A percentile compares a stretch with the other conserved stretches of the same genome.
Conservation (phyloP, 164 flowering plant species). For the Brasenia schreberi region DNA sequence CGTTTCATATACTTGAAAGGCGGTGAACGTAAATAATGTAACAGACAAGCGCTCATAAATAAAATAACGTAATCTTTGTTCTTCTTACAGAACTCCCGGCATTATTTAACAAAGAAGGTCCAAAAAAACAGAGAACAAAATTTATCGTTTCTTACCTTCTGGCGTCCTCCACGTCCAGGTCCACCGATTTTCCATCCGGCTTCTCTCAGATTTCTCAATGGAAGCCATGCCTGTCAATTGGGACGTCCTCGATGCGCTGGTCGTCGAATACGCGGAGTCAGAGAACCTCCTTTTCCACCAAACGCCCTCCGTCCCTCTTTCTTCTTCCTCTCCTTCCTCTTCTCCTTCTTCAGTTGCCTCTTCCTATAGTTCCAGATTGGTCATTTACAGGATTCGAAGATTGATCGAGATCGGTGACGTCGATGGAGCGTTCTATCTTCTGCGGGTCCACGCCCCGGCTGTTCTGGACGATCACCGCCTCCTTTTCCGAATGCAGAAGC, state of each 20-base stretch:
- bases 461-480: slow-evolving; percentile 72
- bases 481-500: slow-evolving; percentile 84
- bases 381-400: slow-evolving; percentile 64
- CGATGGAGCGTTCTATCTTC: slow-evolving; percentile 60
- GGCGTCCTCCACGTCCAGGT: too few species aligned
- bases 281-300: slow-evolving; percentile 26
- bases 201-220: slow-evolving; percentile 19
- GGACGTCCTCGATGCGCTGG: slow-evolving; percentile 81
- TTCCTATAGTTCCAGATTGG: slow-evolving; percentile 58
- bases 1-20: too few species aligned
- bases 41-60: too few species aligned
- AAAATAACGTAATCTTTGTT: too few species aligned
- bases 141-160: too few species aligned
- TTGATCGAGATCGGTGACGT: slow-evolving; percentile 57
- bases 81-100: too few species aligned
- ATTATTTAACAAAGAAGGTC: too few species aligned
- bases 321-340: slow-evolving; percentile 9
- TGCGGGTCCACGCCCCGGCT: slow-evolving; percentile 63
- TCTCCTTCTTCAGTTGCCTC: slow-evolving; percentile 37
- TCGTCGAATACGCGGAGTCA: slow-evolving; percentile 78
- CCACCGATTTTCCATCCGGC: too few species aligned
- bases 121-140: too few species aligned
- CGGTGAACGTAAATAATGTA: too few species aligned
- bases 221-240: slow-evolving; percentile 76
- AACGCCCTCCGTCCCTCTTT: not conserved